phyloP scores from a whole-genome alignment of 2,329 filamentous ascomycete species.

The Fusarium denticulatum region DNA sequence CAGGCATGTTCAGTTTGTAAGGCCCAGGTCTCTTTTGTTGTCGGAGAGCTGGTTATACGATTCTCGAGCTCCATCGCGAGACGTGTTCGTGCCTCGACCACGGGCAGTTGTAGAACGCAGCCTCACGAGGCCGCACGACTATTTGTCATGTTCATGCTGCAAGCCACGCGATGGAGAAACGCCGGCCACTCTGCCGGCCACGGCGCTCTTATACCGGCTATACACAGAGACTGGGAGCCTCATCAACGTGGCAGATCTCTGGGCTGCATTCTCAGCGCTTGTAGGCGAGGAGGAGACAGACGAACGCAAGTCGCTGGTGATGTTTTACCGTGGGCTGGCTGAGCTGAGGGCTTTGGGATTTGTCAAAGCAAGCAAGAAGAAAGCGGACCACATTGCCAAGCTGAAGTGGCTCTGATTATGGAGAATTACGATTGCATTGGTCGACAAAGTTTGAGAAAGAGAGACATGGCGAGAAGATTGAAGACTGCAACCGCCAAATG shows the following conservation, averaged over 20 bases:
- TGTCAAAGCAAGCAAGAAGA: constrained; percentile 89
- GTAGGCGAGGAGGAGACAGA: constrained; percentile 56
- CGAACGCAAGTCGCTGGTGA: constrained; percentile 70
- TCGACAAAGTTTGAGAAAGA: constrained; percentile 16
- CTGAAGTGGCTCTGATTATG: constrained; percentile 74
- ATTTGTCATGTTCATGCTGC: constrained; percentile 79
- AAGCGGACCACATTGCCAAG: constrained; percentile 91
- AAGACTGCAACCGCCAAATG: constrained; percentile 3
- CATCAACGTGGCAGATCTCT: constrained; percentile 83
- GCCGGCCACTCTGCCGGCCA: constrained; percentile 71
- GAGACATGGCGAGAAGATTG: constrained; percentile 17
- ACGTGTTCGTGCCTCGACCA: constrained; percentile 81
- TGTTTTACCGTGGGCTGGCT: constrained; percentile 87
- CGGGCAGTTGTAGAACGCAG: constrained; percentile 76
- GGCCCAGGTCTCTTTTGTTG: constrained; percentile 61
- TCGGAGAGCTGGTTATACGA: constrained; percentile 83
- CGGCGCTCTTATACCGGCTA: constrained; percentile 79
- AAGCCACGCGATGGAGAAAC: constrained; percentile 59
- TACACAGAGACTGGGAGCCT: constrained; percentile 81
- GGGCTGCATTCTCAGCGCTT: constrained; percentile 78
- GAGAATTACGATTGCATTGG: constrained; percentile 13
- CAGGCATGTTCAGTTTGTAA: constrained; percentile 37
- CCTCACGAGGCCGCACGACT: constrained; percentile 77
- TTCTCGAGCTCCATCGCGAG: constrained; percentile 72
- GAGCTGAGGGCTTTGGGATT: constrained; percentile 88